phyloP scores from a whole-genome alignment of 129 eudicot species.

The Arctium lappa region DNA sequence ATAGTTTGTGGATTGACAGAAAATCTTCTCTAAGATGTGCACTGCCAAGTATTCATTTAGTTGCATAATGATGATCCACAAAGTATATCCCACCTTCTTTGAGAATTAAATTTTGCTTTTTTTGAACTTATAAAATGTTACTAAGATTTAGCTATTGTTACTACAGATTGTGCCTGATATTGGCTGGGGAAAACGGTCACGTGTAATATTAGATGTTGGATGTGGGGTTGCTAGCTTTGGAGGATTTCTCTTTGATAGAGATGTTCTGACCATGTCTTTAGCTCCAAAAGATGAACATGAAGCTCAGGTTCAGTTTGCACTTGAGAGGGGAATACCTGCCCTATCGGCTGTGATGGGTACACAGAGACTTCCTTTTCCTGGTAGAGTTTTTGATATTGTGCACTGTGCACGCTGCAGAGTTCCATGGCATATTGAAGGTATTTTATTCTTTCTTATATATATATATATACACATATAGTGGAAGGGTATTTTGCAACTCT shows the following conservation, averaged over 20 bases:
- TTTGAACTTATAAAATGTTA: background rate
- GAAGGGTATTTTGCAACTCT: too few species aligned
- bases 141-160: constrained; percentile 1
- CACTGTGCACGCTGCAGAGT: constrained; percentile 96
- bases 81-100: background rate
- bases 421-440: constrained; percentile 96
- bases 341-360: constrained; percentile 96
- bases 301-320: constrained; percentile 93
- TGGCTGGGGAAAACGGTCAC: constrained; percentile 79
- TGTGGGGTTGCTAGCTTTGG: constrained; percentile 99
- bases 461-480: too few species aligned
- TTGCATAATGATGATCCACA: background rate
- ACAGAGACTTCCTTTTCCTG: constrained; percentile 77
- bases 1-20: background rate
- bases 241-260: constrained; percentile 79
- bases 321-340: constrained; percentile 91
- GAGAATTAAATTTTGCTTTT: background rate
- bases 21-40: background rate
- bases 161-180: constrained; percentile 58
- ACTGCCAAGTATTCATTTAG: background rate
- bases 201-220: constrained; percentile 91
- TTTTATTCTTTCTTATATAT: background rate
- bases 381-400: constrained; percentile 74
- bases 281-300: constrained; percentile 98
- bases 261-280: constrained; percentile 78